phyloP scores from a whole-genome alignment of 179 eudicot species.

The Beta macrorhiza region DNA sequence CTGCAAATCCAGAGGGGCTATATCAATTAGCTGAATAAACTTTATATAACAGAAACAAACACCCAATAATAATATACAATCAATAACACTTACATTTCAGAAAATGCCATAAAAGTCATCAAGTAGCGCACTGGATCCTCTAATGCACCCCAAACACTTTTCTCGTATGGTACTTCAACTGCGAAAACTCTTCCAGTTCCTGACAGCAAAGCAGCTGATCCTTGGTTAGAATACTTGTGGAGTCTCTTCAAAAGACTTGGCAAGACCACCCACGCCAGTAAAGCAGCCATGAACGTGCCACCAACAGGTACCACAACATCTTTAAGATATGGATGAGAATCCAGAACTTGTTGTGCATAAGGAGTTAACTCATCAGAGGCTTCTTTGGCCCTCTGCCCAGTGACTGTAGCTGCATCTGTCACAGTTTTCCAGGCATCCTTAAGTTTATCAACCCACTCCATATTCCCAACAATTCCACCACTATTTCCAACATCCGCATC shows the following conservation, averaged over 20 bases:
- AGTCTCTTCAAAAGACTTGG: constrained; percentile 74
- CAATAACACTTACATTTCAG: constrained; percentile 52
- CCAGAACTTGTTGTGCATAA: constrained; percentile 56
- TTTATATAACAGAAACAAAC: not conserved
- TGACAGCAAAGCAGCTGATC: constrained; percentile 60
- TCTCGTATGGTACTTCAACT: constrained; percentile 77
- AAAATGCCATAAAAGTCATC: constrained; percentile 73
- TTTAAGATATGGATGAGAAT: constrained; percentile 72
- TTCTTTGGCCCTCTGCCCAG: constrained; percentile 62
- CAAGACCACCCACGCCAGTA: constrained; percentile 77
- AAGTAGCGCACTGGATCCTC: constrained; percentile 76
- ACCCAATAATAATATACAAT: not conserved
- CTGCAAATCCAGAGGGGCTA: constrained; percentile 35
- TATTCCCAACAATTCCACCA: constrained; percentile 34
- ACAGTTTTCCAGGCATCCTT: constrained; percentile 62
- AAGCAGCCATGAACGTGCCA: constrained; percentile 60
- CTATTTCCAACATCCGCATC: constrained; percentile 39
- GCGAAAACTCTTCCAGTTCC: constrained; percentile 49
- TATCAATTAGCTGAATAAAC: not conserved
- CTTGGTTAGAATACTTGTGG: constrained; percentile 63
- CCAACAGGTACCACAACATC: constrained; percentile 81
- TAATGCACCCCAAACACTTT: constrained; percentile 86
- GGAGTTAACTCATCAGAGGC: constrained; percentile 59
- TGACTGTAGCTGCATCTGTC: constrained; percentile 43
- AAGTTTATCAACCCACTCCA: constrained; percentile 57